Percentiles rank a stretch among this genome's conserved stretches.
These are phyloP conservation scores for Globisporangium okanoganense DNA, from an alignment of 352 stramenopile genomes.

Conservation along the genomic window DNA sequence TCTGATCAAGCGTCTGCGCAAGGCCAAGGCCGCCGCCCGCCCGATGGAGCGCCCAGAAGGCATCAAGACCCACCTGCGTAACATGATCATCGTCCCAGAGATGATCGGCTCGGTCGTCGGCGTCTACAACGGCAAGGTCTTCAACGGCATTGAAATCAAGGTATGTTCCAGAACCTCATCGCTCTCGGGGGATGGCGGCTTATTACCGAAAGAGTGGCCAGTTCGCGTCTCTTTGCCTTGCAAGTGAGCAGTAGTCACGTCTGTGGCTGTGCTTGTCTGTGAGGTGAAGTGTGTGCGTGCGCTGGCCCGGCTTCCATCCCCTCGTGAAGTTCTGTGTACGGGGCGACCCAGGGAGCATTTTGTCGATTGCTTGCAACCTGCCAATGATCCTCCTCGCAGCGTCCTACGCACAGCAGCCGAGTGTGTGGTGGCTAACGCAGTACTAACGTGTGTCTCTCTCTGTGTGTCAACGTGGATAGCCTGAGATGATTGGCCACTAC, in stretches of 20 bases:
- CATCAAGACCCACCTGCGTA: conserved; percentile 99
- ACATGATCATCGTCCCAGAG: conserved; percentile 99
- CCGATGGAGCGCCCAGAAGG: conserved; percentile 97
- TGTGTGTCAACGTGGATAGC: conserved; percentile 33
- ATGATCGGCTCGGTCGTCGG: conserved; percentile 99
- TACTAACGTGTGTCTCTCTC: conserved; percentile 20
- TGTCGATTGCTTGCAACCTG: conserved; percentile 11
- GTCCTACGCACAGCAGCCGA: background rate
- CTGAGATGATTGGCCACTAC: conserved; percentile 99
- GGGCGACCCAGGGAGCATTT: conserved; percentile 81
- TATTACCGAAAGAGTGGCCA: conserved; percentile 66
- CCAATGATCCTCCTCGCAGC: conserved; percentile 5
- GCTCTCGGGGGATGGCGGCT: conserved; percentile 81
- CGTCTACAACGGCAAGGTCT: conserved; percentile 99
- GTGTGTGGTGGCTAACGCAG: conserved; percentile 5
- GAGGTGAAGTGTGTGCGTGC: background rate
- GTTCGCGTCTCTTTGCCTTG: background rate
- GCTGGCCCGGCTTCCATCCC: conserved; percentile 53
- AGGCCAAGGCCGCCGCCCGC: conserved; percentile 98
- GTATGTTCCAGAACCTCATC: conserved; percentile 85
- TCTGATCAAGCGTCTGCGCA: conserved; percentile 98
- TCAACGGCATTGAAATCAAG: conserved; percentile 99
- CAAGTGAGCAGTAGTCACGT: background rate
- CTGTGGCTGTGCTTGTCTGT: background rate
- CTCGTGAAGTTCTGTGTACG: conserved; percentile 88